These are phyloP conservation scores for Backusella liffmaniae DNA, from an alignment of 192 early-diverging fungal genomes.

Conservation along the genomic window DNA sequence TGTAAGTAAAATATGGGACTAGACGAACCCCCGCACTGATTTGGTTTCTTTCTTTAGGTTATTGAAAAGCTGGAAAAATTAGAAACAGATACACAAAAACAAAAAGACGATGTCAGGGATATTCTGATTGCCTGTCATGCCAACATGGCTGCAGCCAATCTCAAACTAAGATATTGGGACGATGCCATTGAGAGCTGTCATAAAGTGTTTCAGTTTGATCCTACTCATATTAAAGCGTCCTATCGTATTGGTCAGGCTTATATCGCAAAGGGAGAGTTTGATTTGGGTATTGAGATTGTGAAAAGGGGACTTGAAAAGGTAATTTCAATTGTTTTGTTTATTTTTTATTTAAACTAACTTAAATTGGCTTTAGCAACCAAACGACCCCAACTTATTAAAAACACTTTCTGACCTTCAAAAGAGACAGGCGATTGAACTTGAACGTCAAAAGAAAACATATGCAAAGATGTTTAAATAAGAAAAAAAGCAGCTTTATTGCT, in stretches of 20 bases:
- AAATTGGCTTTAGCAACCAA: background rate
- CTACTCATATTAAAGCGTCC: slow-evolving; percentile 38
- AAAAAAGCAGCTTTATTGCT: background rate
- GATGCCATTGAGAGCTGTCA: slow-evolving; percentile 32
- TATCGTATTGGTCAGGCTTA: slow-evolving; percentile 47
- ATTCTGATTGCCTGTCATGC: slow-evolving; percentile 28
- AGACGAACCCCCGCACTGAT: background rate
- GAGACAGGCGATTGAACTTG: background rate
- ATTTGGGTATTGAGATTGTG: slow-evolving; percentile 31
- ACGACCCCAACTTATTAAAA: background rate
- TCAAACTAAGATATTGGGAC: slow-evolving; percentile 11
- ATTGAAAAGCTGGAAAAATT: background rate
- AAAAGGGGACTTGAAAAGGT: background rate
- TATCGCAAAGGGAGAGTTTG: slow-evolving; percentile 39
- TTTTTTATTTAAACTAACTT: too few relatives aligned
- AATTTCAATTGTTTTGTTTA: background rate
- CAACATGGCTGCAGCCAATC: slow-evolving; percentile 30
- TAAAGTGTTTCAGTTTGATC: slow-evolving; percentile 26
- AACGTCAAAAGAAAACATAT: background rate
- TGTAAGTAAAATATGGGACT: slow-evolving; percentile 23
- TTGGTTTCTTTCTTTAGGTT: background rate
- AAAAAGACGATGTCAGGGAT: background rate
- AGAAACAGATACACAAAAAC: background rate
- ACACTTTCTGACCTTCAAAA: background rate
- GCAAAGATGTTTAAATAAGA: background rate